phyloP scores from a whole-genome alignment of 179 eudicot genomes.

The Beta macrorhiza region DNA sequence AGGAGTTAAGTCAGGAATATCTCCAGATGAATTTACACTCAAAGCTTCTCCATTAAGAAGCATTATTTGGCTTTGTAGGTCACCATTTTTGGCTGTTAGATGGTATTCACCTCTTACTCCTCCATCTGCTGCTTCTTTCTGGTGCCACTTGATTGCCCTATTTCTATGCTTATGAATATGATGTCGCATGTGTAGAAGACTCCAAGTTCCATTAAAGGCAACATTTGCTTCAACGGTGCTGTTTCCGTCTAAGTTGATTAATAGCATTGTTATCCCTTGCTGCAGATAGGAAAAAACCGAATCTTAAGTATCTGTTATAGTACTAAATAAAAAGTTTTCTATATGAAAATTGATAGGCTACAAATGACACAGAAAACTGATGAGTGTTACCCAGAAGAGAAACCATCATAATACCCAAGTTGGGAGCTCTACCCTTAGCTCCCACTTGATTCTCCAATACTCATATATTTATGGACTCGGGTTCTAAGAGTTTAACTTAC shows the following conservation, averaged over 20 bases:
- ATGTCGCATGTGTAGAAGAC: constrained; percentile 18
- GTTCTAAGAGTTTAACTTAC: constrained; percentile 34
- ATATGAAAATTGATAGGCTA: no score
- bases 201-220: constrained; percentile 31
- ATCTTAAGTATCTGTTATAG: neutral
- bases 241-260: constrained; percentile 67
- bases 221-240: constrained; percentile 48
- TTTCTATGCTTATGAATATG: constrained; percentile 10
- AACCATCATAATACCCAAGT: no score
- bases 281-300: constrained; percentile 31
- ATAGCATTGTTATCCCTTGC: constrained; percentile 62
- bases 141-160: constrained; percentile 15
- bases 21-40: constrained; percentile 44
- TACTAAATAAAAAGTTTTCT: neutral
- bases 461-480: neutral
- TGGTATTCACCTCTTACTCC: constrained; percentile 77
- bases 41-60: constrained; percentile 67
- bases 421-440: no score
- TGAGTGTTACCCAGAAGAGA: no score
- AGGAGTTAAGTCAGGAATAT: constrained; percentile 62
- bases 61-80: constrained; percentile 72
- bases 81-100: constrained; percentile 69
- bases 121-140: constrained; percentile 13
- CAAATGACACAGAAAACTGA: no score
- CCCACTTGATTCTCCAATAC: neutral